Conservation (phyloP, 2,329 filamentous ascomycete genomes). For the Aplosporella prunicola region DNA sequence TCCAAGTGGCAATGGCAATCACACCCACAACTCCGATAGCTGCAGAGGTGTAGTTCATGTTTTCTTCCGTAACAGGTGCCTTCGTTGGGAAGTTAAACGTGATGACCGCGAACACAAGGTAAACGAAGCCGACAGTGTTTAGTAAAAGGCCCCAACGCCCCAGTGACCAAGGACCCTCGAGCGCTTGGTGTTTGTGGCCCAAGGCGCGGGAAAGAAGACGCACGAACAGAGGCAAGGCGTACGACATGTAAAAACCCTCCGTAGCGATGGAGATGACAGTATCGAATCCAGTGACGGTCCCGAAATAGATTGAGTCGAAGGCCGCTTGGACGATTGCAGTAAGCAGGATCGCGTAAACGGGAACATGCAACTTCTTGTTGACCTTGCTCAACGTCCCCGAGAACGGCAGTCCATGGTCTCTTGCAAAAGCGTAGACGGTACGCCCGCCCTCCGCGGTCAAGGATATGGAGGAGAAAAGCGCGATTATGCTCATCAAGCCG, state of each 20-base stretch:
- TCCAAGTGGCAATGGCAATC: constrained; percentile 42
- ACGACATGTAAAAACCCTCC: constrained; percentile 49
- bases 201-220: constrained; percentile 40
- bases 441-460: constrained; percentile 41
- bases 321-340: constrained; percentile 42
- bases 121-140: constrained; percentile 43
- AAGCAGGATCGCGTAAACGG: constrained; percentile 41
- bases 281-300: constrained; percentile 45
- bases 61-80: constrained; percentile 42
- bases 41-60: constrained; percentile 51
- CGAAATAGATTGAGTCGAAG: constrained; percentile 47
- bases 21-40: constrained; percentile 47
- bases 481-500: constrained; percentile 41
- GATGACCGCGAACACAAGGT: constrained; percentile 45
- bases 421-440: constrained; percentile 39
- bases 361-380: constrained; percentile 37
- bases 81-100: constrained; percentile 48
- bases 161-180: constrained; percentile 38
- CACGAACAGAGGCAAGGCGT: constrained; percentile 45
- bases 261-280: constrained; percentile 50
- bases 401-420: constrained; percentile 46
- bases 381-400: constrained; percentile 39
- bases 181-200: constrained; percentile 30
- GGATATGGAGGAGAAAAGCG: constrained; percentile 36
- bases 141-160: constrained; percentile 35